Conservation (phyloP, 257 asterid genomes). For the Paraleonurus japonicus region DNA sequence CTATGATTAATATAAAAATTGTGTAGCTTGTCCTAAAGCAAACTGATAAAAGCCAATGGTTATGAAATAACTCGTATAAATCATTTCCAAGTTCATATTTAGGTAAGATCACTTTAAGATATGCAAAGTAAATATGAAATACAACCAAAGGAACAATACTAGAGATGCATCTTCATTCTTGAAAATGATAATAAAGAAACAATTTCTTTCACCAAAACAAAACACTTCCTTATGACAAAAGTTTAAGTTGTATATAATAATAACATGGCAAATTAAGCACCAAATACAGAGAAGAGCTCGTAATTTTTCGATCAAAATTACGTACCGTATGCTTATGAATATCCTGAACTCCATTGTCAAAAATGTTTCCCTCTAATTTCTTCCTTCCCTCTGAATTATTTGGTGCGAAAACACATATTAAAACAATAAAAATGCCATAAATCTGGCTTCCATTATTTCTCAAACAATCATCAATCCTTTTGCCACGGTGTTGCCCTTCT, state of each 20-base stretch:
- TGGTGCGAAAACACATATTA: conserved; percentile 49
- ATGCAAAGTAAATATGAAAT: background rate
- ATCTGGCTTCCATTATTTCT: conserved; percentile 49
- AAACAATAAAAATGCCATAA: conserved; percentile 50
- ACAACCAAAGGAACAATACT: background rate
- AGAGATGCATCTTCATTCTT: background rate
- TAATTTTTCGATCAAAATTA: background rate
- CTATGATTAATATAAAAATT: no score
- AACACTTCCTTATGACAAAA: background rate
- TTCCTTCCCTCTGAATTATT: conserved; percentile 53
- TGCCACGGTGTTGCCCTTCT: conserved; percentile 28
- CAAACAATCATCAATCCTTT: conserved; percentile 34
- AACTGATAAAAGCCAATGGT: background rate
- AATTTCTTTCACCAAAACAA: background rate
- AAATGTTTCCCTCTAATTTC: conserved; percentile 40
- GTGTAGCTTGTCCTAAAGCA: background rate
- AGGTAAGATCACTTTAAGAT: background rate
- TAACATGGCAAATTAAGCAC: background rate
- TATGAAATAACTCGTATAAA: background rate
- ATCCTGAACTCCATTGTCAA: conserved; percentile 27
- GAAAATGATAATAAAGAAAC: background rate
- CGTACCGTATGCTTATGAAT: conserved; percentile 41
- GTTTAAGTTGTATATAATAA: no score
- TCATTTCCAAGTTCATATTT: background rate
- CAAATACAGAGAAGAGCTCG: background rate